Evolutionary conservation across 108 stramenopile species (phyloP).

Genomic region (Nitzschia inconspicua): DNA sequence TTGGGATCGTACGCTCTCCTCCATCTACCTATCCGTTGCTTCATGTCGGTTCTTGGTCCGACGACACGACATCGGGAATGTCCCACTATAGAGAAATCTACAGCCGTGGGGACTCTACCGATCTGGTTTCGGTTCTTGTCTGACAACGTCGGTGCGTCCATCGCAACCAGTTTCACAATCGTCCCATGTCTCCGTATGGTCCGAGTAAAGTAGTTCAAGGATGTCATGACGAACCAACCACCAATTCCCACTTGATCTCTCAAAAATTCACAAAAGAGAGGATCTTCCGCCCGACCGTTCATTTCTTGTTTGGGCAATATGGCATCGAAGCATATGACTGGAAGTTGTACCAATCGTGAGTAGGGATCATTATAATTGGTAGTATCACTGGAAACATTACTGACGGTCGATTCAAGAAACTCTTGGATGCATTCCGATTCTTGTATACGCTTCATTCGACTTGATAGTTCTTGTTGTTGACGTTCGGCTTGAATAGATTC

Average conservation of each 20-base stretch:
- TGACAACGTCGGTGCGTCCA: constrained; percentile 26
- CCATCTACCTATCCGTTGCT: constrained; percentile 58
- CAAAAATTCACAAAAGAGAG: constrained; percentile 50
- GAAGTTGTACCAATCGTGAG: constrained; percentile 11
- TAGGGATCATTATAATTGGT: neutral
- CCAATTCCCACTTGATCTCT: constrained; percentile 39
- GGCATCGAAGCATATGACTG: constrained; percentile 53
- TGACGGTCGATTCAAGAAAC: neutral
- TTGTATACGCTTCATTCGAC: constrained; percentile 12
- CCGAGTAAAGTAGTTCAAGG: constrained; percentile 35
- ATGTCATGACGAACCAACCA: constrained; percentile 58
- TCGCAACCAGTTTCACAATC: constrained; percentile 37
- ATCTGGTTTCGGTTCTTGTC: neutral
- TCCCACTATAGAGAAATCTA: constrained; percentile 54
- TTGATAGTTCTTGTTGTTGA: neutral
- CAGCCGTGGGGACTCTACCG: constrained; percentile 41
- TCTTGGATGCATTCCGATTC: neutral
- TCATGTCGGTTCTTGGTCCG: constrained; percentile 24
- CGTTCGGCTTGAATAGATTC: constrained; percentile 8
- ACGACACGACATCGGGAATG: constrained; percentile 24
- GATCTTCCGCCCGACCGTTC: constrained; percentile 54
- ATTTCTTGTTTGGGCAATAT: constrained; percentile 50
- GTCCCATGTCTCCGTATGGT: constrained; percentile 48
- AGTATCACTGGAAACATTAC: neutral
- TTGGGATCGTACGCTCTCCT: constrained; percentile 59